These are phyloP conservation scores for Leccinum subgranulosum DNA, from an alignment of 768 basidiomycete species.

Conservation along the genomic window DNA sequence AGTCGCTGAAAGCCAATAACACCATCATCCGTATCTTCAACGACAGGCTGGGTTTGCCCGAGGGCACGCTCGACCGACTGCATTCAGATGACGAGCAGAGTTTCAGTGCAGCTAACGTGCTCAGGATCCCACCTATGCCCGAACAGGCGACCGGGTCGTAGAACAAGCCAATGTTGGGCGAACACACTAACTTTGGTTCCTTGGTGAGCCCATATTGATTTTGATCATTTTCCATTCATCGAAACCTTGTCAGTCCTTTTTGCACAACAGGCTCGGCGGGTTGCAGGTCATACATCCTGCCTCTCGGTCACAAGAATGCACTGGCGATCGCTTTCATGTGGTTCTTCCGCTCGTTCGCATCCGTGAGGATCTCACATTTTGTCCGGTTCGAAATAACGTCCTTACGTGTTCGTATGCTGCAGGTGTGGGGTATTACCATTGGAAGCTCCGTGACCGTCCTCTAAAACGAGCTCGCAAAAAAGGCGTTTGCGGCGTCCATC, in stretches of 20 bases:
- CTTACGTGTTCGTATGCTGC: neutral
- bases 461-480: constrained; percentile 43
- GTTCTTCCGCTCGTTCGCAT: constrained; percentile 36
- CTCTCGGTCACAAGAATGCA: constrained; percentile 39
- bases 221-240: no score
- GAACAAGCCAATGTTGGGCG: no score
- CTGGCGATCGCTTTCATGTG: constrained; percentile 43
- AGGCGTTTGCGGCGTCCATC: constrained; percentile 40
- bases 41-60: no score
- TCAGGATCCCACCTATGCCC: no score
- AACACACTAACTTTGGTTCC: no score
- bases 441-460: constrained; percentile 39
- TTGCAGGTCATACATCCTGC: no score
- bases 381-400: neutral
- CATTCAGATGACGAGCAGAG: no score
- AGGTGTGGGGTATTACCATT: constrained; percentile 51
- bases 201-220: no score
- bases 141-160: no score
- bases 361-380: constrained; percentile 21
- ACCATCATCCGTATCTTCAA: constrained; percentile 41
- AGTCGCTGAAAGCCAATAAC: constrained; percentile 54
- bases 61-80: no score
- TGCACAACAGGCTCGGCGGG: no score
- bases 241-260: no score
- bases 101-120: constrained; percentile 13